Percentiles rank a stretch among this genome's conserved stretches.
Conservation (phyloP, 1,284 basidiomycete species). For the Limonomyces culmigenus region DNA sequence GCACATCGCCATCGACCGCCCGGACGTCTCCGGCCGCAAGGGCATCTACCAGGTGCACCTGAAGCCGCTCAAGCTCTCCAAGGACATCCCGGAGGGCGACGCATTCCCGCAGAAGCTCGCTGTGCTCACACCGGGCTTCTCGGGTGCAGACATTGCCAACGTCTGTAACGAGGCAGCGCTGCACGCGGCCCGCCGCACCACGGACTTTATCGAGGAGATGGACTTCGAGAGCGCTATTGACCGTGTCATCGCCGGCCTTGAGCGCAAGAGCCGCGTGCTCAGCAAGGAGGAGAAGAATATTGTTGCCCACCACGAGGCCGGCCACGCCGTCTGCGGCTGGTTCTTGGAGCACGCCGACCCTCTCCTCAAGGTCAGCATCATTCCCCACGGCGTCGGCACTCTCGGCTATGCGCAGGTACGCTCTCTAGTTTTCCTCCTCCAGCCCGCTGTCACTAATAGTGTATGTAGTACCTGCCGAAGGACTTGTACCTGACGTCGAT, state of each 20-base stretch:
- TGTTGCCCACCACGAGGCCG: constrained; percentile 98
- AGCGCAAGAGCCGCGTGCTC: constrained; percentile 88
- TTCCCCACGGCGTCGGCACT: constrained; percentile 90
- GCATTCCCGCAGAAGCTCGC: constrained; percentile 90
- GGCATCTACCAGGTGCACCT: constrained; percentile 99
- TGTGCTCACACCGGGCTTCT: constrained; percentile 95
- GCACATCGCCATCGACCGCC: constrained; percentile 93
- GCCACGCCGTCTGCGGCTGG: constrained; percentile 97
- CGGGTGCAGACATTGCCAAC: constrained; percentile 97
- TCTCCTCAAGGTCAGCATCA: constrained; percentile 95
- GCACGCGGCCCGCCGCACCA: constrained; percentile 71
- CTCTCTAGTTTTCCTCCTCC: constrained; percentile 4
- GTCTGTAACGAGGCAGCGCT: constrained; percentile 95
- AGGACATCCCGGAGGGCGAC: constrained; percentile 94
- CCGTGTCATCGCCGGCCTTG: constrained; percentile 92
- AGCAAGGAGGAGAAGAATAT: constrained; percentile 97
- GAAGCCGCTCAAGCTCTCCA: constrained; percentile 81
- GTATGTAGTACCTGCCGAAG: constrained; percentile 72
- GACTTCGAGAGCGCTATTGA: constrained; percentile 98
- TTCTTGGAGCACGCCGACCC: constrained; percentile 96
- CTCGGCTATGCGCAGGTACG: constrained; percentile 88
- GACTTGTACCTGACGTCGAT: constrained; percentile 94
- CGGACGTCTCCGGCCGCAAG: constrained; percentile 91
- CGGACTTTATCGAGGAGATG: constrained; percentile 65
- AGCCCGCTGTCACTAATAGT: constrained; percentile 3